These are phyloP conservation scores for Geotrichum ghanense DNA, from an alignment of 805 yeast species.

Conservation along the genomic window DNA sequence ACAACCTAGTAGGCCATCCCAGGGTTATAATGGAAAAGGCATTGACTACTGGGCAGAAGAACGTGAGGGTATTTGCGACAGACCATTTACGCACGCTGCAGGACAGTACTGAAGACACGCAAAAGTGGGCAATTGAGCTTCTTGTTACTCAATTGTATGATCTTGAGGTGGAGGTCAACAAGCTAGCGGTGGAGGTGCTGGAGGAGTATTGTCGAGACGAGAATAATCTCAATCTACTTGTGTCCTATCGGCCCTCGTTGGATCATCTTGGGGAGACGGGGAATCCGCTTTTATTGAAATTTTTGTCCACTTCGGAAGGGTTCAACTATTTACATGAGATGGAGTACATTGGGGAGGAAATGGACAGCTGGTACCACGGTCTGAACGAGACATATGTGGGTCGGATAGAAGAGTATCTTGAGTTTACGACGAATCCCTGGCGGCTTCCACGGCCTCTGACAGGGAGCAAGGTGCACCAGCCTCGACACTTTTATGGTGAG, in stretches of 20 bases:
- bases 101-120: conserved; percentile 12
- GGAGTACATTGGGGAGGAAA: conserved; percentile 52
- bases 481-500: conserved; percentile 69
- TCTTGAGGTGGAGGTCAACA: conserved; percentile 41
- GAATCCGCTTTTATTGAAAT: conserved; percentile 47
- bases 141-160: conserved; percentile 65
- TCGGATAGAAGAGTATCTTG: conserved; percentile 24
- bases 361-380: conserved; percentile 54
- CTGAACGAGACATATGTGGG: conserved; percentile 23
- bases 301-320: conserved; percentile 59
- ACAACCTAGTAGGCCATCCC: conserved; percentile 50
- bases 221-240: conserved; percentile 36
- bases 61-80: conserved; percentile 48
- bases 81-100: conserved; percentile 35
- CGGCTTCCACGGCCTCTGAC: background rate
- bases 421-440: conserved; percentile 12
- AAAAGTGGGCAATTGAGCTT: conserved; percentile 38
- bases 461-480: conserved; percentile 20
- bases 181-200: conserved; percentile 42
- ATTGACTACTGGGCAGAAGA: conserved; percentile 40
- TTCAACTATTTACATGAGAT: conserved; percentile 51
- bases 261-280: conserved; percentile 40
- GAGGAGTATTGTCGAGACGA: conserved; percentile 39
- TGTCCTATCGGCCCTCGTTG: conserved; percentile 46
- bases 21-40: conserved; percentile 57